phyloP scores from a whole-genome alignment of 1,284 basidiomycete genomes.

The Puccinia novopanici region DNA sequence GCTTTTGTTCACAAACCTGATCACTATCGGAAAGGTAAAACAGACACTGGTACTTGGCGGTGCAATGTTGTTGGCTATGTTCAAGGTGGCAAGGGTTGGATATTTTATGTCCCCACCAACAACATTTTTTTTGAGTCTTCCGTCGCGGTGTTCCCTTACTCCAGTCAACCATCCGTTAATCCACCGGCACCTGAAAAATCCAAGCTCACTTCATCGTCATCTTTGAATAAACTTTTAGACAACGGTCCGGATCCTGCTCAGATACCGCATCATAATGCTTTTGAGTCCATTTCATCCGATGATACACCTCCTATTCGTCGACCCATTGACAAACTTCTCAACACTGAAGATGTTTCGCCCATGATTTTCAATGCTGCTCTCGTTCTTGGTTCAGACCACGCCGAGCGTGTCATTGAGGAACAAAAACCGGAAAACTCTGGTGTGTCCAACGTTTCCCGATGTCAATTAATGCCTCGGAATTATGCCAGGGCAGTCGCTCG shows the following conservation, averaged over 20 bases:
- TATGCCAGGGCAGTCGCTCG: not conserved
- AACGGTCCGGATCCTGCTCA: not conserved
- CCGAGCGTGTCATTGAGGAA: not conserved
- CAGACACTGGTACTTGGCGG: not conserved
- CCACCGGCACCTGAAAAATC: not conserved
- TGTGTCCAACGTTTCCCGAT: not conserved
- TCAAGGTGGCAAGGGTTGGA: constrained; percentile 22
- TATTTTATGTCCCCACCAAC: not conserved
- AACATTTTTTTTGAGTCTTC: constrained; percentile 11
- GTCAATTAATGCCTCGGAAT: not conserved
- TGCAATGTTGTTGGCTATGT: constrained; percentile 15
- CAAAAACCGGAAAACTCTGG: not conserved
- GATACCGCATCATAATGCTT: not conserved
- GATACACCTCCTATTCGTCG: not conserved
- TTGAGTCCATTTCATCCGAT: not conserved
- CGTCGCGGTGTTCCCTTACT: not conserved
- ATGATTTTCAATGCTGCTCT: constrained; percentile 7
- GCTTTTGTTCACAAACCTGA: constrained; percentile 32
- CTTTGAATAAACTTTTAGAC: not conserved
- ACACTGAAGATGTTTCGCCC: not conserved
- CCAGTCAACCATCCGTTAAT: not conserved
- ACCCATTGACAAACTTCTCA: not conserved
- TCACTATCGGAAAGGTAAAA: not conserved
- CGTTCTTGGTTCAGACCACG: not conserved
- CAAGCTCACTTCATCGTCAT: not conserved